phyloP scores from a whole-genome alignment of 2,329 filamentous ascomycete species.

The Fusarium secorum region DNA sequence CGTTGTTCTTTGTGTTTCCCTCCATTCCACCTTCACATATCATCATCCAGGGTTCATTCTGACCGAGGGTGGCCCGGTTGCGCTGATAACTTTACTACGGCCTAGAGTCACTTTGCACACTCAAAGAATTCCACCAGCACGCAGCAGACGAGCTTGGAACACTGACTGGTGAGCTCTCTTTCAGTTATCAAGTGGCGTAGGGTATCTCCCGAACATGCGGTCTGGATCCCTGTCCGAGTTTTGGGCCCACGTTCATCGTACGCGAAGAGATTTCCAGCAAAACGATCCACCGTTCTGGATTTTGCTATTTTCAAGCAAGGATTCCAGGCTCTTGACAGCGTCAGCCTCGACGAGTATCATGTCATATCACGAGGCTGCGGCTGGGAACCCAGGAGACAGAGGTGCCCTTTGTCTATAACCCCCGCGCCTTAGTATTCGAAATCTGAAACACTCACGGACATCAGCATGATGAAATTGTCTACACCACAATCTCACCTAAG shows the following conservation, averaged over 20 bases:
- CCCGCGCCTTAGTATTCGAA: slow-evolving; percentile 24
- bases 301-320: slow-evolving; percentile 32
- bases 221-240: slow-evolving; percentile 39
- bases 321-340: slow-evolving; percentile 10
- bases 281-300: slow-evolving; percentile 38
- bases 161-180: background rate
- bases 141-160: slow-evolving; percentile 12
- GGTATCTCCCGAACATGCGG: slow-evolving; percentile 35
- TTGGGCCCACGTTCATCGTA: slow-evolving; percentile 24
- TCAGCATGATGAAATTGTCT: slow-evolving; percentile 13
- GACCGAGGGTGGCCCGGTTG: slow-evolving; percentile 17
- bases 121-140: slow-evolving; percentile 12
- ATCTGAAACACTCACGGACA: slow-evolving; percentile 26
- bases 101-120: slow-evolving; percentile 13
- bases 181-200: slow-evolving; percentile 23
- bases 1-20: slow-evolving; percentile 19
- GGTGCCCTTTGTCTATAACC: slow-evolving; percentile 6
- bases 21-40: slow-evolving; percentile 25
- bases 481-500: background rate
- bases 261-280: slow-evolving; percentile 37
- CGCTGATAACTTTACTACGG: slow-evolving; percentile 9
- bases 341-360: slow-evolving; percentile 24
- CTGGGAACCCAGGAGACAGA: slow-evolving; percentile 13
- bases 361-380: slow-evolving; percentile 36
- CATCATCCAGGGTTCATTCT: slow-evolving; percentile 21